Percentiles rank a stretch among this genome's conserved stretches.
These are phyloP conservation scores for Echium plantagineum DNA, from an alignment of 257 asterid genomes.

Conservation along the genomic window DNA sequence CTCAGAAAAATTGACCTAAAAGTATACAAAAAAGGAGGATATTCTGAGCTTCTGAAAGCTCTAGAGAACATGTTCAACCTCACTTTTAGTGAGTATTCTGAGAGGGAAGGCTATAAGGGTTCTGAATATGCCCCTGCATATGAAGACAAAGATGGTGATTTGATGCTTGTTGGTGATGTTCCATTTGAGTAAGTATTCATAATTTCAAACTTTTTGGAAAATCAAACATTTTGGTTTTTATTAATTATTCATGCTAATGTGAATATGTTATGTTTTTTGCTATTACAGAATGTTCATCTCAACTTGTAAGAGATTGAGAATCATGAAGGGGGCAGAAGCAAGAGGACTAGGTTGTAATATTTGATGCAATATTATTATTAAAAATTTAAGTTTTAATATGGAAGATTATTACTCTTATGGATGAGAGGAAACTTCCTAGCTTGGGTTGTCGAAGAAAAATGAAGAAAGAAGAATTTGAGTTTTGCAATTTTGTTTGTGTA, in stretches of 20 bases:
- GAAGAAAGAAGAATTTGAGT: neutral
- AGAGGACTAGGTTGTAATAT: conserved; percentile 33
- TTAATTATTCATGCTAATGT: conserved; percentile 1
- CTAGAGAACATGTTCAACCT: conserved; percentile 50
- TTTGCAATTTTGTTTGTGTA: neutral
- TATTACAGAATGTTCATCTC: conserved; percentile 49
- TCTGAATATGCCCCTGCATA: conserved; percentile 53
- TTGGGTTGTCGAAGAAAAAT: conserved; percentile 1
- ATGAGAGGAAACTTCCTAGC: neutral
- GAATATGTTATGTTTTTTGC: neutral
- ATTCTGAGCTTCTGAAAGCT: conserved; percentile 39
- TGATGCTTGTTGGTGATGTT: conserved; percentile 58
- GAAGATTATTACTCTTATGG: neutral
- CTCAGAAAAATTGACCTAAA: conserved; percentile 59
- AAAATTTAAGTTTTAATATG: too few relatives aligned
- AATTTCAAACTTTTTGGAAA: neutral
- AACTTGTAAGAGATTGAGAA: conserved; percentile 52
- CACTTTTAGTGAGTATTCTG: conserved; percentile 46
- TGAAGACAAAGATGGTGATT: conserved; percentile 25
- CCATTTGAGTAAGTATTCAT: conserved; percentile 46
- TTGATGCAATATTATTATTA: conserved; percentile 13
- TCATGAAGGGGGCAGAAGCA: conserved; percentile 53
- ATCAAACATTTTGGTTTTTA: conserved; percentile 13
- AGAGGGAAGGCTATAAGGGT: conserved; percentile 52
- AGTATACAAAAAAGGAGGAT: conserved; percentile 22